Percentiles rank a stretch among this genome's conserved stretches.
phyloP scores from a whole-genome alignment of 176 grass and related monocot genomes.

The Melocanna baccifera region DNA sequence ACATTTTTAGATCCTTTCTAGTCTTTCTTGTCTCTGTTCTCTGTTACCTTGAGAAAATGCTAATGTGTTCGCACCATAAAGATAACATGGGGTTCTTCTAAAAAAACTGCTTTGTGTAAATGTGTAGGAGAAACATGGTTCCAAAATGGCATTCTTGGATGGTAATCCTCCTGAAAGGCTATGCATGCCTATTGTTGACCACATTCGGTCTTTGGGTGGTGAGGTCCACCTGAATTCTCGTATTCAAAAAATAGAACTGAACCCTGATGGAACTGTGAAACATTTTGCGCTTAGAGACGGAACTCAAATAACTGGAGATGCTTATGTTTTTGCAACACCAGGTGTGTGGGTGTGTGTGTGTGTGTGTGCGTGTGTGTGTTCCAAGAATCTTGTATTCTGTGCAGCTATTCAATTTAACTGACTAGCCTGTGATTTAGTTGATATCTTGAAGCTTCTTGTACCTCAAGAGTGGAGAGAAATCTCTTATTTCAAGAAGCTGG shows the following conservation, averaged over 20 bases:
- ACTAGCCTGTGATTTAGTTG: conserved; percentile 67
- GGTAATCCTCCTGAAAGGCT: conserved; percentile 94
- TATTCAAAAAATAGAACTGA: conserved; percentile 81
- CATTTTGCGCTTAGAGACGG: conserved; percentile 73
- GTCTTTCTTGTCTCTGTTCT: conserved; percentile 18
- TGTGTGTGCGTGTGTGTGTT: conserved; percentile 8
- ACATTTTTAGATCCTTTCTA: not conserved
- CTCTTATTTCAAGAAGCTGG: conserved; percentile 81
- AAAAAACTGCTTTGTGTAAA: conserved; percentile 16
- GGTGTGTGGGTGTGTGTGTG: conserved; percentile 36
- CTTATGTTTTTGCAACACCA: conserved; percentile 88
- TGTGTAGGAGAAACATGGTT: conserved; percentile 90
- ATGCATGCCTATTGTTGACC: conserved; percentile 90
- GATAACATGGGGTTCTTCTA: not conserved
- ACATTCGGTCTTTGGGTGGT: conserved; percentile 81
- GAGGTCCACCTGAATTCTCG: conserved; percentile 89
- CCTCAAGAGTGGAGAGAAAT: conserved; percentile 96
- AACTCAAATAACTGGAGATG: conserved; percentile 77
- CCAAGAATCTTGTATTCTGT: conserved; percentile 27
- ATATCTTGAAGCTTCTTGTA: conserved; percentile 96
- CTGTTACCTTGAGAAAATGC: conserved; percentile 12
- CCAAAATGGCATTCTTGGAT: conserved; percentile 98
- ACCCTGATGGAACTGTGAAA: conserved; percentile 86
- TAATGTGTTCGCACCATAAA: not conserved
- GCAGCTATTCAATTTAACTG: conserved; percentile 27